Conservation (phyloP, 805 yeast species). For the Wickerhamiella azymoides region DNA sequence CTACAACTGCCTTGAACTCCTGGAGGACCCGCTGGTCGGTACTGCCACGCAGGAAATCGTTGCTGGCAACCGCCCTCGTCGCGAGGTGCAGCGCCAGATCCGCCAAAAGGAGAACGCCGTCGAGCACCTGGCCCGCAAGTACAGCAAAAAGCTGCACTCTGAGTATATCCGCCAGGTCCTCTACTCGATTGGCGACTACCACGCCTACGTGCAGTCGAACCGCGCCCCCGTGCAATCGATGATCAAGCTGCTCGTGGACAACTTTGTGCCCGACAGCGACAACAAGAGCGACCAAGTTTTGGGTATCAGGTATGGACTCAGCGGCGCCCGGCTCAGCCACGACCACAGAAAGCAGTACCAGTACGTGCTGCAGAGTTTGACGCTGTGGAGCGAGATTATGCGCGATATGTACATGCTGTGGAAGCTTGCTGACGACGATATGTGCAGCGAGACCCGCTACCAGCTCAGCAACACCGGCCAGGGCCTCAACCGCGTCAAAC, state of each 20-base stretch:
- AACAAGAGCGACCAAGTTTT: conserved; percentile 34
- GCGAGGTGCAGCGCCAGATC: conserved; percentile 43
- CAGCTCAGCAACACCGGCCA: conserved; percentile 62
- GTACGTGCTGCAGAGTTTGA: conserved; percentile 61
- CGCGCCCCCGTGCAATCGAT: conserved; percentile 53
- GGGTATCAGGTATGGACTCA: conserved; percentile 51
- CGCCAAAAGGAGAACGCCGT: conserved; percentile 56
- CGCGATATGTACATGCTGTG: conserved; percentile 64
- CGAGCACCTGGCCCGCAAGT: conserved; percentile 40
- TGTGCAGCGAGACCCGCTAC: conserved; percentile 39
- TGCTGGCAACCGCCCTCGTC: conserved; percentile 43
- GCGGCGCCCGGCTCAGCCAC: conserved; percentile 62
- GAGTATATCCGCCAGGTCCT: conserved; percentile 60
- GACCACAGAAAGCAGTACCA: conserved; percentile 58
- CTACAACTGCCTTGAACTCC: conserved; percentile 29
- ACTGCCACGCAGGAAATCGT: conserved; percentile 57
- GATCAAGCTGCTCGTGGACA: conserved; percentile 36
- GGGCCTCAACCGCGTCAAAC: conserved; percentile 62
- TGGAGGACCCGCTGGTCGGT: conserved; percentile 44
- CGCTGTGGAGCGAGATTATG: conserved; percentile 65
- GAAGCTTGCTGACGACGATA: conserved; percentile 63
- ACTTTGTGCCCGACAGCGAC: conserved; percentile 29
- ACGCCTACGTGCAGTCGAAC: conserved; percentile 56
- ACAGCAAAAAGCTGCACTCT: conserved; percentile 19
- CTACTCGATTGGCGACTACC: conserved; percentile 69